Conservation (phyloP, 208 protist genomes). For the Lotmaria passim region DNA sequence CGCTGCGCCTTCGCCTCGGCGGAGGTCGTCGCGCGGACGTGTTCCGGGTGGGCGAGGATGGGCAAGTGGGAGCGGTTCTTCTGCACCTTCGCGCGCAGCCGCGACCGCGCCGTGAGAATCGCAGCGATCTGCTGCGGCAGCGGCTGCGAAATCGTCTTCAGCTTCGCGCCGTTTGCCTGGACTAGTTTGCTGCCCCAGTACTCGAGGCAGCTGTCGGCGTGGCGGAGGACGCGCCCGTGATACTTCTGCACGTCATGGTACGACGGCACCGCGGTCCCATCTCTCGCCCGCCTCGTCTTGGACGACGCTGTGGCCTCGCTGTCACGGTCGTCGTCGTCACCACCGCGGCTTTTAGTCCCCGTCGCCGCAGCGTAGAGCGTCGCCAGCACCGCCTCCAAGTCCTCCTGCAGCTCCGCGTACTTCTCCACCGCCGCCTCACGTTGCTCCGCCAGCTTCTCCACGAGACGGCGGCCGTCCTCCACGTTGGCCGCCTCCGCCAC, state of each 20-base stretch:
- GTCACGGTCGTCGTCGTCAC: neutral
- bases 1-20: conserved; percentile 55
- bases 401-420: conserved; percentile 41
- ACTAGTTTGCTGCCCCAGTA: conserved; percentile 82
- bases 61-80: conserved; percentile 70
- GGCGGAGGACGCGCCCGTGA: conserved; percentile 50
- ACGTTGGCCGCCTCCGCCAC: conserved; percentile 12
- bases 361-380: conserved; percentile 33
- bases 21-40: conserved; percentile 41
- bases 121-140: conserved; percentile 78
- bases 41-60: conserved; percentile 78
- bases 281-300: neutral
- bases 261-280: conserved; percentile 11
- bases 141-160: conserved; percentile 75
- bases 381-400: conserved; percentile 26
- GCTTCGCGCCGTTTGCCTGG: conserved; percentile 59
- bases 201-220: conserved; percentile 58
- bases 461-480: conserved; percentile 9
- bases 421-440: conserved; percentile 23
- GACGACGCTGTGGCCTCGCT: neutral
- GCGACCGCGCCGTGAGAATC: conserved; percentile 64
- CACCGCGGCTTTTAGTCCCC: neutral
- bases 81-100: conserved; percentile 70
- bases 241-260: conserved; percentile 33
- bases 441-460: conserved; percentile 33